phyloP scores from a whole-genome alignment of 257 asterid species.

The Primulina tabacum region DNA sequence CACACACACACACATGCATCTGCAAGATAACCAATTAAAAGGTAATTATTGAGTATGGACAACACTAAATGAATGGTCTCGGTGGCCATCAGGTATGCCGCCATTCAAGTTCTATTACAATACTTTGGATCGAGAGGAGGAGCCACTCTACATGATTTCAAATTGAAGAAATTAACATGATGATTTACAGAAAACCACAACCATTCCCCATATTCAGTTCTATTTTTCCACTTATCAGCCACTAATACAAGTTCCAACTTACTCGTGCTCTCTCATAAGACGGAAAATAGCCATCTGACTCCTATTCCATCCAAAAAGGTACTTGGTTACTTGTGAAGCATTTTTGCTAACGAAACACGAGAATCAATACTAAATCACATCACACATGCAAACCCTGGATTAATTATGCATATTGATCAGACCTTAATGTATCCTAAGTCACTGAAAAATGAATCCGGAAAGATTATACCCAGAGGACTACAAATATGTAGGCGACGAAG shows the following conservation, averaged over 20 bases:
- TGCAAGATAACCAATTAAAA: not conserved
- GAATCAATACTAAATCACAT: not conserved
- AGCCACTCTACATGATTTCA: too few species aligned
- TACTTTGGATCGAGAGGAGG: too few species aligned
- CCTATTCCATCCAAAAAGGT: not conserved
- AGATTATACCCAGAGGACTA: not conserved
- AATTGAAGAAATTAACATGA: too few species aligned
- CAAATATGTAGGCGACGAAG: not conserved
- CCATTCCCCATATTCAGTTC: too few species aligned
- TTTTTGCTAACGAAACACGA: not conserved
- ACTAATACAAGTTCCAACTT: not conserved
- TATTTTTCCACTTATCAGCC: not conserved
- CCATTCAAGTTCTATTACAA: too few species aligned
- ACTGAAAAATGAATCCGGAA: not conserved
- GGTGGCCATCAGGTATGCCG: too few species aligned
- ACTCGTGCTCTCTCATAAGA: too few species aligned
- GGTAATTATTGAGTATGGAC: not conserved
- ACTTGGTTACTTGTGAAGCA: too few species aligned
- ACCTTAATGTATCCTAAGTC: not conserved
- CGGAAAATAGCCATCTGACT: too few species aligned
- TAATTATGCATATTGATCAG: not conserved
- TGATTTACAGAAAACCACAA: too few species aligned
- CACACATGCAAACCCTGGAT: not conserved
- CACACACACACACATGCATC: not conserved
- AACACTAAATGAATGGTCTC: not conserved